These are phyloP conservation scores for Arthroderma sp. DNA, from an alignment of 2,329 filamentous ascomycete species.

Conservation along the genomic window DNA sequence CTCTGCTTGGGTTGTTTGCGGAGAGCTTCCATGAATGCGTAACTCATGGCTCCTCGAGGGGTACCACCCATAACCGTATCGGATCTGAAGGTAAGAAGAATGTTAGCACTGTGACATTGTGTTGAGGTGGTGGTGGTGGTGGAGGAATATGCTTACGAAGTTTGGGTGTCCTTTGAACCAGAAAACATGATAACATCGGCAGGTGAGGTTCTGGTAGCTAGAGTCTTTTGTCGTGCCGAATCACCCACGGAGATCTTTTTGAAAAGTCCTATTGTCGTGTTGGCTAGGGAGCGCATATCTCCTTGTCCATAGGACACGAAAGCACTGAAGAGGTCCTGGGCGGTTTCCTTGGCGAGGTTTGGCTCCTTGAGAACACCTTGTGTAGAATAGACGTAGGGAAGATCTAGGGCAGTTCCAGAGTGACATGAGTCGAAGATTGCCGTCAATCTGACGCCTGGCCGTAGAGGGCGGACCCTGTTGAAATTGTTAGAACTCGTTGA, in stretches of 20 bases:
- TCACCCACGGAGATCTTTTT: constrained; percentile 2
- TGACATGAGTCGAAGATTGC: constrained; percentile 4
- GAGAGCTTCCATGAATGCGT: constrained; percentile 1
- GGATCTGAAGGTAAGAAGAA: neutral
- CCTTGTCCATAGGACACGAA: constrained; percentile 1
- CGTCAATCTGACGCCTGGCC: neutral
- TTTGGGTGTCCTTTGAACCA: constrained; percentile 4
- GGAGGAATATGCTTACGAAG: constrained; percentile 1
- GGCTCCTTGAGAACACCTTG: constrained; percentile 4
- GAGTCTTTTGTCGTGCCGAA: neutral
- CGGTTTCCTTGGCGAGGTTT: constrained; percentile 4
- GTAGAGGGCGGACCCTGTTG: constrained; percentile 1
- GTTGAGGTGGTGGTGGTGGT: neutral
- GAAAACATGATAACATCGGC: constrained; percentile 4
- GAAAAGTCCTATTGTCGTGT: constrained; percentile 3
- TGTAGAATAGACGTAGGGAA: constrained; percentile 3
- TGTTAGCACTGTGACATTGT: neutral
- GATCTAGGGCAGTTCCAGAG: constrained; percentile 3
- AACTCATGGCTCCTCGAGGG: constrained; percentile 2
- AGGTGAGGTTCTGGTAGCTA: constrained; percentile 1
- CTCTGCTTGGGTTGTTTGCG: constrained; percentile 1
- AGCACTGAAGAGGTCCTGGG: constrained; percentile 1
- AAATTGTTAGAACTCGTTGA: neutral
- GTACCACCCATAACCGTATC: constrained; percentile 1
- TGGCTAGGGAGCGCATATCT: constrained; percentile 1